Evolutionary conservation across 2,329 filamentous ascomycete genomes (phyloP).

Genomic region (Incumbomyces delicatus): DNA sequence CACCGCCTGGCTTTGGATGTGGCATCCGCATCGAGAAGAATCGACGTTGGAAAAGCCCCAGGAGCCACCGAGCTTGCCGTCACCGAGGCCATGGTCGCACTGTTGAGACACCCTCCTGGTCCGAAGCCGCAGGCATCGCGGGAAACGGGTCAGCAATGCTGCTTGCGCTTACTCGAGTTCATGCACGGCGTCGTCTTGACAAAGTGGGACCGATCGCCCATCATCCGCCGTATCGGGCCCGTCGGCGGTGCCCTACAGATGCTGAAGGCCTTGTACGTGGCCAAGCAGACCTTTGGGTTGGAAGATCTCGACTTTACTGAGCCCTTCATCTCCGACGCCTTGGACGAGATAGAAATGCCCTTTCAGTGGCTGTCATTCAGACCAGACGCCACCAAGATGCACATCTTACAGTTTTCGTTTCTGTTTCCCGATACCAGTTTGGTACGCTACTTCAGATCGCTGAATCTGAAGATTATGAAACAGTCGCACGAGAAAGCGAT

Average conservation of each 20-base stretch:
- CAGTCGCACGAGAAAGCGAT: conserved; percentile 61
- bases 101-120: too few species aligned
- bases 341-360: conserved; percentile 67
- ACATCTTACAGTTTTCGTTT: conserved; percentile 72
- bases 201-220: conserved; percentile 69
- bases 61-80: neutral
- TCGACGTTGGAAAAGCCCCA: neutral
- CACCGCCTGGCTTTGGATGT: neutral
- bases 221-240: conserved; percentile 58
- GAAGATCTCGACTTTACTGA: conserved; percentile 60
- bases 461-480: conserved; percentile 83
- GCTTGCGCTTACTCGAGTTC: conserved; percentile 13
- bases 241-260: conserved; percentile 70
- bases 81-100: too few species aligned
- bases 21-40: neutral
- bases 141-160: too few species aligned
- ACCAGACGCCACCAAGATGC: conserved; percentile 53
- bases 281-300: conserved; percentile 53
- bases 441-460: conserved; percentile 74
- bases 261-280: conserved; percentile 63
- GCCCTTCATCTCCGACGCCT: conserved; percentile 63
- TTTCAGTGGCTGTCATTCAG: conserved; percentile 57
- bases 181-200: conserved; percentile 55
- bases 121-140: too few species aligned
- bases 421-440: conserved; percentile 65